Base-by-base conservation (phyloP, 1,284 basidiomycete genomes). In the Sutorius eximius region DNA sequence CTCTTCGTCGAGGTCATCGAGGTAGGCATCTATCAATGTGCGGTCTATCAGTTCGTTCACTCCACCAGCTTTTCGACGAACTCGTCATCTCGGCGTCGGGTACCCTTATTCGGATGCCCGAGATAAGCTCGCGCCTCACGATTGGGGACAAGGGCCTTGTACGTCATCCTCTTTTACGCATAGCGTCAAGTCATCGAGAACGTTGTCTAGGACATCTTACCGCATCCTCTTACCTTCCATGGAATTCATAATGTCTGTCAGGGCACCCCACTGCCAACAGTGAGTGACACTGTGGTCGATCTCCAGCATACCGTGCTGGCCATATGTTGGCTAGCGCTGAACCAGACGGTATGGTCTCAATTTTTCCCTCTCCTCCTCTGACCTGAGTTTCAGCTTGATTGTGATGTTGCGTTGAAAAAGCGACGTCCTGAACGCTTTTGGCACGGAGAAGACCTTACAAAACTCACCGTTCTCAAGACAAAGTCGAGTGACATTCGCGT, bases 261-360 rank as follows among this genome's bases (percentile, higher is more conserved):
- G 38, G 73, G 79, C 34, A 74, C 74, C 51, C 74, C 70, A 55
- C 71, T 76, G 53, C 73, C 77, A 27, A 74, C 74, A 47, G 64
- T 70, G 45, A 63, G 76, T 20, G 87, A 89, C 57, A 84, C 81
- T 2, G 88, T 93, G 22, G 77, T 95, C 27, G 80, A 83, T 27
- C 82, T 95, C 38, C 83, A 82, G 61, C 93, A 93, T 54, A 87
- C 85, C 12, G 85, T 91, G 33, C 79, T 94, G 53, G 91, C 87
- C 22, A 76, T 97, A 59, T 84, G 87, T 45, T 97, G 94, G 94
- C 79, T 95, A 13, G 94, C 92, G 15, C 77, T 95, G 56, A 95
- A 93, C 64, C 94, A 95, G 77, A 82, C 81, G 51, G 92, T 92
- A 65, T 59, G 83, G 71, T 29, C 47, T 51, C 20, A 11, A 6